Base-by-base conservation (phyloP, 345 rosid genomes). In the Viola odorata region DNA sequence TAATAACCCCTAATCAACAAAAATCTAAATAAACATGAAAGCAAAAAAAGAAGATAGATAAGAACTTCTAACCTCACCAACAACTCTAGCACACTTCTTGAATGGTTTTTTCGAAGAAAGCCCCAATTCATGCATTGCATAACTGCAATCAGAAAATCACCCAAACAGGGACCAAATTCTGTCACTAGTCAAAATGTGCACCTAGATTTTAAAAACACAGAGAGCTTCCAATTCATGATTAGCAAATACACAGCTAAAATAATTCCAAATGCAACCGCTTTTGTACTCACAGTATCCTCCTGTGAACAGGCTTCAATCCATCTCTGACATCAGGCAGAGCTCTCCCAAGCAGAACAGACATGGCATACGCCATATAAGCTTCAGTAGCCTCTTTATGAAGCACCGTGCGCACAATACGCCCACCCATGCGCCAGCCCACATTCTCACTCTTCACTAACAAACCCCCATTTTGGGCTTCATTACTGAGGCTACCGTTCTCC, bases 61-160 rank as follows among this genome's bases (percentile, higher is more conserved):
- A 45, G 37, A 58, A 48, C 32, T 41, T 37, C 67, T 63, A 39
- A 89, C 98, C 97, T 92, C 98, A 68, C 98, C 98, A 64, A 92
- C 98, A 69, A 92, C 97, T 78, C 98, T 84, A 37, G 98, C 98
- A 78, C 96, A 89, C 76, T 92, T 92, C 82, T 84, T 92, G 81
- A 84, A 92, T 10, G 98, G 97, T 63, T 85, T 92, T 50, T 79
- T 85, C 0, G 97, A 92, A 23, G 94, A 78, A 74, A 92, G 95
- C 50, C 98, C 97, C 61, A 92, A 73, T 66, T 92, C 98, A 73
- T 87, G 96, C 98, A 92, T 89, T 7, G 98, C 95, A 64, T 76
- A 92, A 45, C 98, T 92, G 82, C 41, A 76, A 40, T 41, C 50
- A 17, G 62, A 45, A 55, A 39, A 42, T 3, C 32, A 23, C 32